phyloP scores from a whole-genome alignment of 2,329 filamentous ascomycete genomes.

The Acarospora socialis region DNA sequence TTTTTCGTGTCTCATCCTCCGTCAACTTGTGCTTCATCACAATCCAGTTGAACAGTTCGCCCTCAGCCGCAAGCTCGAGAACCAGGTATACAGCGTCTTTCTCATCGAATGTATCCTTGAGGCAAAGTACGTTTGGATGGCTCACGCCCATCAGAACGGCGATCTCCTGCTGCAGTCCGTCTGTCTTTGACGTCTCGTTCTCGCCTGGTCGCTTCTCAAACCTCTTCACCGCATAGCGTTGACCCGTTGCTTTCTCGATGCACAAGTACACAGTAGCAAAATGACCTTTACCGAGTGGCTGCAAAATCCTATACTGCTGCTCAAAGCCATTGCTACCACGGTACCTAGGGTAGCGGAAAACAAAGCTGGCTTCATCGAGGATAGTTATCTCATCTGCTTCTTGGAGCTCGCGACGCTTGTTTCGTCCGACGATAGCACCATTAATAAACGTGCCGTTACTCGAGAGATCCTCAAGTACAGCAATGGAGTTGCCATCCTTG shows the following conservation, averaged over 20 bases:
- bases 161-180: conserved; percentile 87
- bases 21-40: conserved; percentile 78
- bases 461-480: conserved; percentile 82
- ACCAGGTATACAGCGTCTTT: conserved; percentile 80
- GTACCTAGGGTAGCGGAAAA: conserved; percentile 77
- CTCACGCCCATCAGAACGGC: conserved; percentile 94
- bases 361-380: conserved; percentile 69
- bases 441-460: conserved; percentile 96
- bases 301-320: conserved; percentile 71
- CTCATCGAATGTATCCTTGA: conserved; percentile 93
- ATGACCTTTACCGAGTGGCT: conserved; percentile 85
- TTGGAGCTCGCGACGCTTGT: conserved; percentile 75
- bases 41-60: conserved; percentile 92
- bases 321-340: conserved; percentile 63
- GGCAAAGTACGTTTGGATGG: conserved; percentile 79
- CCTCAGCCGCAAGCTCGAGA: conserved; percentile 77
- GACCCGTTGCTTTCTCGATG: conserved; percentile 69
- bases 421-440: conserved; percentile 76
- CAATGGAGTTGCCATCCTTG: conserved; percentile 43
- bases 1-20: conserved; percentile 68
- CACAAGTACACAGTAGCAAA: conserved; percentile 91
- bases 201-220: conserved; percentile 76
- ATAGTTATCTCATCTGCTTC: conserved; percentile 87
- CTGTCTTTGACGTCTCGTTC: conserved; percentile 69
- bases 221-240: conserved; percentile 81